Evolutionary conservation across 306 rosid genomes (phyloP).

Genomic region (Lathyrus aphaca): DNA sequence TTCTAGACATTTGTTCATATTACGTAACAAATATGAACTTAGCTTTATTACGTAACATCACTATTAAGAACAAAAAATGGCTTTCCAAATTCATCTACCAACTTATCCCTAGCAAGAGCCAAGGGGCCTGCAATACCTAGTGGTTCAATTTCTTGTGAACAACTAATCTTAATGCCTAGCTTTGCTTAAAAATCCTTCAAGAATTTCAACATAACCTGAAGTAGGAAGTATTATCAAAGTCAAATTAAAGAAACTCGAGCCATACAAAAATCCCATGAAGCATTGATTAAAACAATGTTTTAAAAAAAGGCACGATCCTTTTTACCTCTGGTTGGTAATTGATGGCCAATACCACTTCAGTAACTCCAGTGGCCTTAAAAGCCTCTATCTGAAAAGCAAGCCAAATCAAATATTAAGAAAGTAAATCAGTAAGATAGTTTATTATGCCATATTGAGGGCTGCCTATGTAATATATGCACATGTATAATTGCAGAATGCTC

Average conservation of each 20-base stretch:
- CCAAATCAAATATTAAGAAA: constrained; percentile 33
- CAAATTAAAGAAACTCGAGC: constrained; percentile 33
- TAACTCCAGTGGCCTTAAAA: constrained; percentile 90
- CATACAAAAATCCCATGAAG: constrained; percentile 19
- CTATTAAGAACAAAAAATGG: constrained; percentile 99
- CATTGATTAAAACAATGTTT: constrained; percentile 32
- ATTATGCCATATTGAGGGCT: constrained; percentile 11
- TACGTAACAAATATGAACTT: no score
- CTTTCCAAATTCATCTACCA: constrained; percentile 75
- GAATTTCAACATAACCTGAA: constrained; percentile 94
- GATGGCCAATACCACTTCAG: constrained; percentile 95
- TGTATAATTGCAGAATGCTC: not conserved
- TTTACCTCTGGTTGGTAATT: constrained; percentile 98
- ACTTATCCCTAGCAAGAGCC: constrained; percentile 98
- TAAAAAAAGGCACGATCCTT: constrained; percentile 9
- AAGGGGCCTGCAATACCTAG: constrained; percentile 98
- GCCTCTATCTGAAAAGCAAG: constrained; percentile 82
- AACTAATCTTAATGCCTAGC: constrained; percentile 91
- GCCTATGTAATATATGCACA: not conserved
- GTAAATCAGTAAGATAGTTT: constrained; percentile 14
- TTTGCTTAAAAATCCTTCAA: constrained; percentile 90
- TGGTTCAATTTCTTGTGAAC: constrained; percentile 99
- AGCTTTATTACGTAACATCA: no score
- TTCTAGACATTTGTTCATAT: no score
- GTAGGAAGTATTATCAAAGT: constrained; percentile 32